Base-by-base conservation (phyloP, 148 eudicot species). In the Diospyros kaki region DNA sequence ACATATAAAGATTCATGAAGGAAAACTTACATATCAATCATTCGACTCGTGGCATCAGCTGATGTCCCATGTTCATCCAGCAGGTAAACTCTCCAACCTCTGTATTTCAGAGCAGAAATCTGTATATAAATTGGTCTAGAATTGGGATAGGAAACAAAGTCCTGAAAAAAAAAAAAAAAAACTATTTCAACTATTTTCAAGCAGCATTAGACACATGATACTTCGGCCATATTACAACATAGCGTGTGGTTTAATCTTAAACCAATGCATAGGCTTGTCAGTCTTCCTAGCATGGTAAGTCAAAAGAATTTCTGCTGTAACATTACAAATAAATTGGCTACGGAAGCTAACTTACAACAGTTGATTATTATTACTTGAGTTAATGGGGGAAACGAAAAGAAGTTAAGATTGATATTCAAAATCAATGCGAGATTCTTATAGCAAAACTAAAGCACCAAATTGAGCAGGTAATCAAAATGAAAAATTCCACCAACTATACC, bases 1-100 rank as follows among this genome's bases (percentile, higher is more conserved):
- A 13, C 4, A 41, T 18, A 45, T 14, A 65, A 56, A 40, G 59
- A 68, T 15, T 54, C 58, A 40, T n/a, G 9, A 62, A 11, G 63
- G 68, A 17, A 59, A 69, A 77, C 12, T 70, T 70, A 70, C 79
- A 4, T 6, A 42, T 77, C 73, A 52, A 77, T 62, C 79, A 77
- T 77, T 13, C 52, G 74, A 64, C 44, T 63, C 79, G 69, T 62
- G 60, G 79, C 79, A 11, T 72, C 74, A 6, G 64, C 17, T 43
- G 39, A 65, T 7, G 44, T 68, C 39, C 72, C 72, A 6, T 68
- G 58, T 38, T 68, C 58, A 38, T 68, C 72, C 72, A 28, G 72
- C n/a, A 68, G 72, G 58, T 68, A 68, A 11, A 68, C 58, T 68
- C 71, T 53, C 71, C 71, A 68, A 51, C 71, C 71, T 41, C 72